Evolutionary conservation across 2,329 filamentous ascomycete genomes (phyloP).

Genomic region (Alternaria conjuncta): DNA sequence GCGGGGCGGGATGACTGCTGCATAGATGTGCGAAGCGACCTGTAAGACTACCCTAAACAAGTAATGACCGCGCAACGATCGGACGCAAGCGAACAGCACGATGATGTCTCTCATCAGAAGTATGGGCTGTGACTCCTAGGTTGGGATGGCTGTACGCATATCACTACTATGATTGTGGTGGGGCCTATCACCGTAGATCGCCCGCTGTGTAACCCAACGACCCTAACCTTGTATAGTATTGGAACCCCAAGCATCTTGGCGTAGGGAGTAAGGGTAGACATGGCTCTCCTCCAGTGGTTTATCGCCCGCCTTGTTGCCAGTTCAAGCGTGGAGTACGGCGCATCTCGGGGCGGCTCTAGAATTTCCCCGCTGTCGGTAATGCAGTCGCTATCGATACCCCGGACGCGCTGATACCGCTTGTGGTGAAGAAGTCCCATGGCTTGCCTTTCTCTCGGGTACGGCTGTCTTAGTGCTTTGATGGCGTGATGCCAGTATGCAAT

Average conservation of each 20-base stretch:
- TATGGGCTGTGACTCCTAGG: conserved; percentile 7
- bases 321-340: conserved; percentile 11
- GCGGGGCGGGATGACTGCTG: conserved; percentile 19
- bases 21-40: conserved; percentile 12
- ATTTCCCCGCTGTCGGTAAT: conserved; percentile 19
- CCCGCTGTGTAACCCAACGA: conserved; percentile 28
- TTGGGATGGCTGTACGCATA: conserved; percentile 20
- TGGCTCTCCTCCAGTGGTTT: conserved; percentile 11
- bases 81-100: conserved; percentile 4
- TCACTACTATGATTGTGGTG: conserved; percentile 24
- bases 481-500: background rate
- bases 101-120: conserved; percentile 3
- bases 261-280: conserved; percentile 8
- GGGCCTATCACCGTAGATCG: conserved; percentile 29
- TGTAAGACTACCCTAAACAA: conserved; percentile 14
- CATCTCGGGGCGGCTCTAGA: conserved; percentile 20
- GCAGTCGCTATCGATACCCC: conserved; percentile 15
- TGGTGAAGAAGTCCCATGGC: conserved; percentile 8
- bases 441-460: background rate
- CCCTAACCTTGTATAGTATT: conserved; percentile 41
- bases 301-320: conserved; percentile 8
- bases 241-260: conserved; percentile 36
- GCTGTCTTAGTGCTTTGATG: background rate
- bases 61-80: conserved; percentile 13
- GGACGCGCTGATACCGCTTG: conserved; percentile 1